Evolutionary conservation across 306 rosid genomes (phyloP).

Genomic region (Medicago truncatula): DNA sequence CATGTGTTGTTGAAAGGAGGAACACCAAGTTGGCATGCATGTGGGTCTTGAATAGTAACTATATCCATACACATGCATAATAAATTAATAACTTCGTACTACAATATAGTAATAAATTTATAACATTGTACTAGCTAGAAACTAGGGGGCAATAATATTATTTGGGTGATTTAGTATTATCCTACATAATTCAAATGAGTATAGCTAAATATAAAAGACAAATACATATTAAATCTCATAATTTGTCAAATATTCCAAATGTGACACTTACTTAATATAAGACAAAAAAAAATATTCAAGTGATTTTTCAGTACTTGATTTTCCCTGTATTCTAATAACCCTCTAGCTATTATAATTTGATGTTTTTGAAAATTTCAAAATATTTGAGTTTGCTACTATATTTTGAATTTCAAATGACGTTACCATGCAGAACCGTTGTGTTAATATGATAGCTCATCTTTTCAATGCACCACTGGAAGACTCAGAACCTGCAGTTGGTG

Average conservation of each 20-base stretch:
- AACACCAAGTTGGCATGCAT: background rate
- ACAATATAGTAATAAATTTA: background rate
- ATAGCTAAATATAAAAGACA: background rate
- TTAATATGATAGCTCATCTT: slow-evolving; percentile 94
- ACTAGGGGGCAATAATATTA: background rate
- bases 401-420: slow-evolving; percentile 7
- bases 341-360: too few relatives aligned
- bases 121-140: background rate
- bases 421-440: slow-evolving; percentile 80
- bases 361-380: background rate
- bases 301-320: too few relatives aligned
- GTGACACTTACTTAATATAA: too few relatives aligned
- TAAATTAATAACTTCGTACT: background rate
- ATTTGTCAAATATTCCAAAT: background rate
- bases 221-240: background rate
- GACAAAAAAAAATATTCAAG: too few relatives aligned
- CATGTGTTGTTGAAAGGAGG: background rate
- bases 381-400: background rate
- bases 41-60: background rate
- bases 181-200: background rate
- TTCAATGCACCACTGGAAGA: slow-evolving; percentile 90
- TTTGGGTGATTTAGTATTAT: background rate
- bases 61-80: background rate
- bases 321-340: background rate
- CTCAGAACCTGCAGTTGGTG: slow-evolving; percentile 82